phyloP scores from a whole-genome alignment of 1,284 basidiomycete species.

The Ceratobasidium sp. region DNA sequence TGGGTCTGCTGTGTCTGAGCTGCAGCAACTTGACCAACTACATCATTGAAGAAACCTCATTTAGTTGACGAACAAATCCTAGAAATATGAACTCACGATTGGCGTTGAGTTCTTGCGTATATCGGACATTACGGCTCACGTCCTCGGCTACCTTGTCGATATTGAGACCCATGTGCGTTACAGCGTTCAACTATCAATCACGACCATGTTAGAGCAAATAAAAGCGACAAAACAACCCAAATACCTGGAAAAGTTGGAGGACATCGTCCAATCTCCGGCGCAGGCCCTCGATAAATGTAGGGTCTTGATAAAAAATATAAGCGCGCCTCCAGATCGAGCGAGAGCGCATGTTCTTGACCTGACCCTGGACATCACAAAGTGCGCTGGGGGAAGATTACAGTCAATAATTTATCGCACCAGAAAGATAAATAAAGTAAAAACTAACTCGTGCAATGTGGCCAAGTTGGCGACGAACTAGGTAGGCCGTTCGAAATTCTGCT shows the following conservation, averaged over 20 bases:
- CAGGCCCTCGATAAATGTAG: neutral
- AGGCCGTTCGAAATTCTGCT: neutral
- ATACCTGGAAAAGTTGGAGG: neutral
- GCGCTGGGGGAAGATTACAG: neutral
- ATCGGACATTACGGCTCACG: neutral
- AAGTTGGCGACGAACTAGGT: neutral
- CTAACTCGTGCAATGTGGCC: neutral
- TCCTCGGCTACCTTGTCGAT: neutral
- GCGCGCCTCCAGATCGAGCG: neutral
- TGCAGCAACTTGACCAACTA: neutral
- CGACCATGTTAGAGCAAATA: too few relatives aligned
- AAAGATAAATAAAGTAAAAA: neutral
- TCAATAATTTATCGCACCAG: neutral
- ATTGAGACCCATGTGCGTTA: neutral
- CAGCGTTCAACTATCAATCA: neutral
- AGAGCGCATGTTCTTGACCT: neutral
- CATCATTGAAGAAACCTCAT: neutral
- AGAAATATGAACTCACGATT: neutral
- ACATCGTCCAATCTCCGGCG: neutral
- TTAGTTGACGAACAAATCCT: neutral
- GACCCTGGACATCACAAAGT: neutral
- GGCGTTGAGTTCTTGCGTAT: neutral
- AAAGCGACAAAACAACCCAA: too few relatives aligned
- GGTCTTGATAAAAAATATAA: neutral
- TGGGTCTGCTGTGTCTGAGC: neutral